A percentile compares a stretch with the other conserved stretches of the same genome.
Evolutionary conservation across 768 basidiomycete species (phyloP).

Genomic region (Trametopsis cervina): DNA sequence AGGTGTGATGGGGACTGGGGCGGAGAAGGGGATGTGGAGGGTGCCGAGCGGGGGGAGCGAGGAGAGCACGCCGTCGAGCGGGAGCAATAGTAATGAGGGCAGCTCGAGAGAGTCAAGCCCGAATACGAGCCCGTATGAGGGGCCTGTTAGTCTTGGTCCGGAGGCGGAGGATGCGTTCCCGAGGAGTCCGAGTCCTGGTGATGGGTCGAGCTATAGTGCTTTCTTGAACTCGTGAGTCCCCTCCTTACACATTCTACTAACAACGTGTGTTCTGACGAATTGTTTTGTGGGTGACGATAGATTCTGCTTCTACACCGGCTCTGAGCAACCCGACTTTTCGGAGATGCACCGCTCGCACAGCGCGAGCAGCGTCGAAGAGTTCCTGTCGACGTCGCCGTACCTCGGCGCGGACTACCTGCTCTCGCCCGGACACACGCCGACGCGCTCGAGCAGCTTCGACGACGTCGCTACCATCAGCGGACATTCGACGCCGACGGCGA

Average conservation of each 20-base stretch:
- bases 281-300: constrained; percentile 38
- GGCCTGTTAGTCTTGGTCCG: constrained; percentile 4
- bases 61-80: constrained; percentile 42
- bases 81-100: constrained; percentile 28
- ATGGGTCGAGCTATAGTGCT: constrained; percentile 40
- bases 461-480: constrained; percentile 23
- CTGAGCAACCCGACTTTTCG: constrained; percentile 28
- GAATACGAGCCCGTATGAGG: constrained; percentile 11
- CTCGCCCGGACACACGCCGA: constrained; percentile 19
- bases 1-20: background rate
- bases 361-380: constrained; percentile 48
- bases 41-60: constrained; percentile 23
- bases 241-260: constrained; percentile 1
- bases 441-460: constrained; percentile 26
- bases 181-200: constrained; percentile 14
- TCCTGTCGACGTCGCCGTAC: constrained; percentile 32
- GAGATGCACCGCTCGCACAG: constrained; percentile 38
- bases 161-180: constrained; percentile 10
- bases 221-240: constrained; percentile 57
- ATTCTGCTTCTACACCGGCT: constrained; percentile 78
- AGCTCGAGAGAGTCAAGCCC: constrained; percentile 28
- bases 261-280: constrained; percentile 8
- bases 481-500: constrained; percentile 23
- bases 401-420: constrained; percentile 21
- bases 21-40: constrained; percentile 10